These are phyloP conservation scores for Pseudonectria buxi DNA, from an alignment of 2,329 filamentous ascomycete species.

Conservation along the genomic window DNA sequence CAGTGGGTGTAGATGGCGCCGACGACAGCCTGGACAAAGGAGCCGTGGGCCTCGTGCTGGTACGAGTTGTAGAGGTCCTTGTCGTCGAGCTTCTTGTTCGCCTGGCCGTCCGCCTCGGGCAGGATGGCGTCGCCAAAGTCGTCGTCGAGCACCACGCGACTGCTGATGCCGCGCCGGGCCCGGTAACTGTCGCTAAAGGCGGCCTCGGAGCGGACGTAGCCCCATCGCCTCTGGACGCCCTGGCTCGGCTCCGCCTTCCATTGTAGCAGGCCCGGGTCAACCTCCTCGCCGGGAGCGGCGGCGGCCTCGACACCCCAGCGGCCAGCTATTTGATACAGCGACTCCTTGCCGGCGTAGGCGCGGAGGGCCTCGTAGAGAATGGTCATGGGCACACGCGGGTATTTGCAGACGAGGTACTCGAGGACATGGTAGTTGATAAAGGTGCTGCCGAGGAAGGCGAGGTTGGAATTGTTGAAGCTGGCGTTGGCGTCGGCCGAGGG, in stretches of 20 bases:
- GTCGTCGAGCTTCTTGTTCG: slow-evolving; percentile 19
- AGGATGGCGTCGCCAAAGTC: slow-evolving; percentile 64
- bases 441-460: slow-evolving; percentile 74
- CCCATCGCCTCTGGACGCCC: slow-evolving; percentile 41
- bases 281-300: slow-evolving; percentile 81
- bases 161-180: slow-evolving; percentile 63
- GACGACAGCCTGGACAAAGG: slow-evolving; percentile 75
- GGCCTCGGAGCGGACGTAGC: slow-evolving; percentile 45
- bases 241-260: slow-evolving; percentile 51
- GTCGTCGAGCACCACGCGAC: slow-evolving; percentile 74
- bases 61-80: slow-evolving; percentile 53
- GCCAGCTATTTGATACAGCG: slow-evolving; percentile 64
- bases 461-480: slow-evolving; percentile 81
- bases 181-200: slow-evolving; percentile 35
- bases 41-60: slow-evolving; percentile 64
- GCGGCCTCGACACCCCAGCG: slow-evolving; percentile 91
- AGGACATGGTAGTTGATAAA: slow-evolving; percentile 83
- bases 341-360: slow-evolving; percentile 71
- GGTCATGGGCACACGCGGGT: slow-evolving; percentile 83
- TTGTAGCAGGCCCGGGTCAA: slow-evolving; percentile 86
- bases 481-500: slow-evolving; percentile 72
- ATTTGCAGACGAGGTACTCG: slow-evolving; percentile 82
- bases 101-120: neutral
- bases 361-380: slow-evolving; percentile 81
- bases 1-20: slow-evolving; percentile 82